phyloP scores from a whole-genome alignment of 2,329 filamentous ascomycete species.

The Pseudogymnoascus sp. region DNA sequence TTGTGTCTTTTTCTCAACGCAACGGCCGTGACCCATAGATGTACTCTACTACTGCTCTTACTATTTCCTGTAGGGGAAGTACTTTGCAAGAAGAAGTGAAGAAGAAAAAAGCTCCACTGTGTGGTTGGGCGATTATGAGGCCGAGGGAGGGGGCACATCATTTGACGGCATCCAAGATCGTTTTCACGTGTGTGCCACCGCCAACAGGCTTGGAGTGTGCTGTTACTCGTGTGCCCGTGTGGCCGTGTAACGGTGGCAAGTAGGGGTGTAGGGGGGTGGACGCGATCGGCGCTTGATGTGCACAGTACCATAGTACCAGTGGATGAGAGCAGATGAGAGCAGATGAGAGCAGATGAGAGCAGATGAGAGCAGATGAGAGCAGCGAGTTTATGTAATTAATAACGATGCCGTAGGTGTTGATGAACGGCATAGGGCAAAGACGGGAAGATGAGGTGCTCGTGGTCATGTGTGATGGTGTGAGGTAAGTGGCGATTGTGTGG shows the following conservation, averaged over 20 bases:
- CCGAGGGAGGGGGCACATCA: not conserved
- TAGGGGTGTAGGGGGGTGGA: not conserved
- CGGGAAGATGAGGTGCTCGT: slow-evolving; percentile 2
- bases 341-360: not conserved
- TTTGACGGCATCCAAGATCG: not conserved
- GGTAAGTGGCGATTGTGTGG: slow-evolving; percentile 7
- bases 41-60: not conserved
- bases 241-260: not conserved
- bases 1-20: slow-evolving; percentile 1
- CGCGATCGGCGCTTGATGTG: not conserved
- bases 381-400: not conserved
- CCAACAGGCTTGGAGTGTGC: not conserved
- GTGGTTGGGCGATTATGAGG: not conserved
- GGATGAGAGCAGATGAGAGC: not conserved
- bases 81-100: not conserved
- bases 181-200: not conserved
- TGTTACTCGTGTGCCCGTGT: not conserved
- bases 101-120: not conserved
- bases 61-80: not conserved
- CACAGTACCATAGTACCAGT: not conserved
- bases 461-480: slow-evolving; percentile 3
- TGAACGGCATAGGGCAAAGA: not conserved
- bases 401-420: not conserved
- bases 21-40: not conserved
- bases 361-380: not conserved